Percentiles rank a stretch among this genome's conserved stretches.
Conservation (phyloP, 176 grass and related monocot species). For the Panicum miliaceum region DNA sequence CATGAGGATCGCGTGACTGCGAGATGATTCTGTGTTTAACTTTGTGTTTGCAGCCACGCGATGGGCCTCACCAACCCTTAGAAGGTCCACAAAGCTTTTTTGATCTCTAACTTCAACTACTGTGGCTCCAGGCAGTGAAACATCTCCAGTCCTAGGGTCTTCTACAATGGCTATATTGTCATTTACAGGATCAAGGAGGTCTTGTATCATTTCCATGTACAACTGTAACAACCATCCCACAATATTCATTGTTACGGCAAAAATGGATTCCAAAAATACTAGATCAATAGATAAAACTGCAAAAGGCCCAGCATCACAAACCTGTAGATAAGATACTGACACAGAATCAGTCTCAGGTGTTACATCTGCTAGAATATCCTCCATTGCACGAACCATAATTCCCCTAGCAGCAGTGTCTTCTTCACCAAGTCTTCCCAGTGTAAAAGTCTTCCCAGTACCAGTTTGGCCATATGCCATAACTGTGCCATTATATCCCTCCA, state of each 20-base stretch:
- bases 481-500: conserved; percentile 98
- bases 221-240: conserved; percentile 58
- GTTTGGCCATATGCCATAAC: conserved; percentile 99
- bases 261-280: conserved; percentile 25
- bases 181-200: conserved; percentile 96
- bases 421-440: conserved; percentile 95
- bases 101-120: conserved; percentile 91
- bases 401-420: conserved; percentile 94
- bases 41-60: conserved; percentile 98
- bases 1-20: conserved; percentile 97
- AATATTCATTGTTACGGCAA: conserved; percentile 24
- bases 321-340: conserved; percentile 98
- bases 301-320: conserved; percentile 41
- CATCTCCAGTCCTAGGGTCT: conserved; percentile 95
- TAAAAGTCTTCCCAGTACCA: conserved; percentile 99
- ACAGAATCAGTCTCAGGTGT: conserved; percentile 70
- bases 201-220: conserved; percentile 99
- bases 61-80: conserved; percentile 94
- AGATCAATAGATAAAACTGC: conserved; percentile 8
- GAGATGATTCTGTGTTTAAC: conserved; percentile 96
- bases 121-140: conserved; percentile 91
- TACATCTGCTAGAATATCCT: conserved; percentile 95
- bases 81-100: conserved; percentile 88
- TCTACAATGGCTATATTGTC: conserved; percentile 99
- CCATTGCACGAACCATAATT: conserved; percentile 99